Base-by-base conservation (phyloP, 495 filamentous ascomycete species). In the Penicillium manginii region DNA sequence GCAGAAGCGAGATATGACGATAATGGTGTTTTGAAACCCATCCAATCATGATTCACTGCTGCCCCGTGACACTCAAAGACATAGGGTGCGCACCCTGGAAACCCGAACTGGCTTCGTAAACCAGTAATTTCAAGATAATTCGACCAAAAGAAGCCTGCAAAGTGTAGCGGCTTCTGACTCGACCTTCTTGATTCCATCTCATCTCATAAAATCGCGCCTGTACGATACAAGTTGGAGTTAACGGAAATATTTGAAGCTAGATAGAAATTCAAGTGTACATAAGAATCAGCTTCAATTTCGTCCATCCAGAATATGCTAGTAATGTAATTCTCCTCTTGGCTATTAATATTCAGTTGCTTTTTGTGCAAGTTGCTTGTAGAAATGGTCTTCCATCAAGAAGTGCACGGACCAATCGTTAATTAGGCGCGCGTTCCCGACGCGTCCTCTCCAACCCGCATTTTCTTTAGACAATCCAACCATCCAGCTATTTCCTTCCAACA, bases 1-100 rank as follows among this genome's bases (percentile, higher is more conserved):
- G 46, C 67, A 94, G 91, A 94, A 78, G 91, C 91, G 42, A 88
- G 84, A 72, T 96, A 94, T 68, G 90, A 93, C 72, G 83, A 93
- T 62, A 92, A 93, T 65, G 91, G 91, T n/a, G 71, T 81, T 50
- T 55, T 81, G 52, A 78, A 74, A 57, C 73, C 78, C n/a, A 73
- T 78, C 32, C 61, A 66, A 21, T 65, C 67, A 51, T 70, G 37
- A 70, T 37, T 18, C 3, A 3, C 15, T 29, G 5, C 39, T n/a
- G n/a, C 15, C 45, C 26, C 4, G 5, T 7, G 22, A 19, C 23
- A 7, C 2, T n/a, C 29, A 50, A 19, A 18, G 23, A 49, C 42
- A 5, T 8, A 29, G 4, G 26, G 26, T 29, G 26, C 26, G 6
- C 26, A 29, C 26, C 26, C 26, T 29, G 26, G 26, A 7, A 7